Percentiles rank a stretch among this genome's conserved stretches.
phyloP scores from a whole-genome alignment of 805 yeast species.

The baker's yeast (Saccharomyces cerevisiae) region DNA sequence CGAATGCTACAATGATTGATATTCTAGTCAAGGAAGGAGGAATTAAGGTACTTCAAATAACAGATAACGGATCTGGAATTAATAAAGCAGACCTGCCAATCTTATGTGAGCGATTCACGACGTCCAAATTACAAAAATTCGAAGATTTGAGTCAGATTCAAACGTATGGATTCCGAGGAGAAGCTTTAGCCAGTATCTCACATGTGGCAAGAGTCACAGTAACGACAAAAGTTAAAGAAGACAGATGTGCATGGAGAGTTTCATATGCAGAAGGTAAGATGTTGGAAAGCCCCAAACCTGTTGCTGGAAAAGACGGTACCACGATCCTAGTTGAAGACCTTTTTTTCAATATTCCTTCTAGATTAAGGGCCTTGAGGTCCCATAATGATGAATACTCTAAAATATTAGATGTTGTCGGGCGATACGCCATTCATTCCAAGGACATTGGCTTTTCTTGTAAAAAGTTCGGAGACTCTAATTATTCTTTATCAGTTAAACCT shows the following conservation, averaged over 20 bases:
- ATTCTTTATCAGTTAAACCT: conserved; percentile 52
- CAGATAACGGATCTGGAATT: conserved; percentile 87
- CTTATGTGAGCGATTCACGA: conserved; percentile 87
- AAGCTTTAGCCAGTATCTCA: conserved; percentile 89
- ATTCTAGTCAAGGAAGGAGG: conserved; percentile 89
- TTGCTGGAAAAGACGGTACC: conserved; percentile 86
- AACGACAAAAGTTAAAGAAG: conserved; percentile 55
- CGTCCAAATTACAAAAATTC: conserved; percentile 69
- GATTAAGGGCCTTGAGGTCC: conserved; percentile 58
- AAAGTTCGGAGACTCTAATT: conserved; percentile 67
- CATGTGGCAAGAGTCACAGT: conserved; percentile 80
- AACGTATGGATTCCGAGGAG: conserved; percentile 94
- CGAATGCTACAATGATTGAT: conserved; percentile 65
- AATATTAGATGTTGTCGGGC: conserved; percentile 73
- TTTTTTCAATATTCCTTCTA: conserved; percentile 78
- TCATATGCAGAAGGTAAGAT: conserved; percentile 61
- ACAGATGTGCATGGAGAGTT: conserved; percentile 64
- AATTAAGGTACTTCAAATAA: conserved; percentile 69
- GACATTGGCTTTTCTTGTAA: conserved; percentile 73
- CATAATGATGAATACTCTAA: conserved; percentile 66
- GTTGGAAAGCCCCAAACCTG: conserved; percentile 50
- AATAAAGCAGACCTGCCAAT: conserved; percentile 60
- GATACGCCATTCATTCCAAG: conserved; percentile 69
- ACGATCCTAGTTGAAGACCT: conserved; percentile 78
- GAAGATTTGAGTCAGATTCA: conserved; percentile 64